Evolutionary conservation across 805 yeast genomes (phyloP).

Genomic region (Saccharomycopsis guyanensis): DNA sequence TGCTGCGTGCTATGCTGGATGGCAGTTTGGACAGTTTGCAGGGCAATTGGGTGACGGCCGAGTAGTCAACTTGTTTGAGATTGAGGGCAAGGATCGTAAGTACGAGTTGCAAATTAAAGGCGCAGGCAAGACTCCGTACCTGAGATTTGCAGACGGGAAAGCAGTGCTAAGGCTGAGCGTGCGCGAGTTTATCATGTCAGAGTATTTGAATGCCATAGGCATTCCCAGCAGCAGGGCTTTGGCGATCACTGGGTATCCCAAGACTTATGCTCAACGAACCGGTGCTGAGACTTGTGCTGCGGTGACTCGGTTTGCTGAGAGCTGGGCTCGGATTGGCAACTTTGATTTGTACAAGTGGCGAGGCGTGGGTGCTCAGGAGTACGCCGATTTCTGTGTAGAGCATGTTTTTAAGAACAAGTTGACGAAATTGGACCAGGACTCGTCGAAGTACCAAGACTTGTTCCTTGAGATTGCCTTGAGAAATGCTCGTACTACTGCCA

Average conservation of each 20-base stretch:
- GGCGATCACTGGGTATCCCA: conserved; percentile 63
- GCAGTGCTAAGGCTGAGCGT: conserved; percentile 85
- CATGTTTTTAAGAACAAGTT: conserved; percentile 38
- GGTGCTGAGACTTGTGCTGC: conserved; percentile 72
- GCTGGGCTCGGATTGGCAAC: conserved; percentile 84
- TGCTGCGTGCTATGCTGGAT: conserved; percentile 91
- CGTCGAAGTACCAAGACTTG: conserved; percentile 49
- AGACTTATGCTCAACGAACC: conserved; percentile 66
- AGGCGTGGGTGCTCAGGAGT: conserved; percentile 50
- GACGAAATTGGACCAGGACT: conserved; percentile 23
- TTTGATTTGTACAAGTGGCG: conserved; percentile 76
- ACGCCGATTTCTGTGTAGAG: conserved; percentile 68
- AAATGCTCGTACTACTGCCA: conserved; percentile 71
- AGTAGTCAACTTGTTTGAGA: conserved; percentile 73
- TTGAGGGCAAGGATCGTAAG: conserved; percentile 32
- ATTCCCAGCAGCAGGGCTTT: conserved; percentile 85
- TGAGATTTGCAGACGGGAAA: conserved; percentile 94
- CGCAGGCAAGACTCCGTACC: conserved; percentile 84
- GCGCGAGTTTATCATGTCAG: conserved; percentile 81
- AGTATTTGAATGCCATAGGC: conserved; percentile 69
- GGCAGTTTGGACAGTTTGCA: conserved; percentile 93
- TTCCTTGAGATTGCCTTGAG: conserved; percentile 63
- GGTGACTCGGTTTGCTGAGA: conserved; percentile 73
- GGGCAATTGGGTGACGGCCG: conserved; percentile 97
- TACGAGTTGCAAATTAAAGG: conserved; percentile 85